Percentiles rank a stretch among this genome's conserved stretches.
Evolutionary conservation across 768 basidiomycete genomes (phyloP).

Genomic region (Leucocoprinus birnbaumii): DNA sequence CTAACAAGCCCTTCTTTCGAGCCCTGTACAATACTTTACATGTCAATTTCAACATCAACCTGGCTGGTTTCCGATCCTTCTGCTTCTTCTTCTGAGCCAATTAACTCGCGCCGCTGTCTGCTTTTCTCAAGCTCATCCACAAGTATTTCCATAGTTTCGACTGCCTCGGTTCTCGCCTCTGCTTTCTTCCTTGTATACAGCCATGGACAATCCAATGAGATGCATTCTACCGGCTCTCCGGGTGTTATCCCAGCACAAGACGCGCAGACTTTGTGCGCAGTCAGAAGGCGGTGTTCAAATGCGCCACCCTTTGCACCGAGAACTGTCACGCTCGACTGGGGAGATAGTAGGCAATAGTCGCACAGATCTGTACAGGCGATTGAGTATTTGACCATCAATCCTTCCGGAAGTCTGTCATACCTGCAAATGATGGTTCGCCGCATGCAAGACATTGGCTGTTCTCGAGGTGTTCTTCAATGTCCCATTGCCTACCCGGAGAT

Average conservation of each 20-base stretch:
- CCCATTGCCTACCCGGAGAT: constrained; percentile 33
- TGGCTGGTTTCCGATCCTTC: constrained; percentile 12
- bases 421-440: constrained; percentile 47
- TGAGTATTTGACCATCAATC: background rate
- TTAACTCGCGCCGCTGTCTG: background rate
- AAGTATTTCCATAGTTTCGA: constrained; percentile 31
- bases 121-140: constrained; percentile 9
- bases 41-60: background rate
- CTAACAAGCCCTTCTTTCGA: constrained; percentile 17
- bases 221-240: constrained; percentile 66
- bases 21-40: constrained; percentile 9
- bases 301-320: constrained; percentile 51
- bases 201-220: constrained; percentile 86
- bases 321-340: constrained; percentile 53
- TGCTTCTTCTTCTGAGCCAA: background rate
- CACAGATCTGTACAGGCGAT: constrained; percentile 52
- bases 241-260: constrained; percentile 61
- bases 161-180: constrained; percentile 36
- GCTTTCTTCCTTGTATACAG: constrained; percentile 68
- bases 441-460: constrained; percentile 73
- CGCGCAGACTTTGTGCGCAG: constrained; percentile 68
- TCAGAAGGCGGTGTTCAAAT: constrained; percentile 50
- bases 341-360: constrained; percentile 47
- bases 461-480: constrained; percentile 76
- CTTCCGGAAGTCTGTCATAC: constrained; percentile 28